Evolutionary conservation across 495 filamentous ascomycete genomes (phyloP), one percentile per base, ranked within the genome.

Genomic region (Tuber melanosporum): DNA sequence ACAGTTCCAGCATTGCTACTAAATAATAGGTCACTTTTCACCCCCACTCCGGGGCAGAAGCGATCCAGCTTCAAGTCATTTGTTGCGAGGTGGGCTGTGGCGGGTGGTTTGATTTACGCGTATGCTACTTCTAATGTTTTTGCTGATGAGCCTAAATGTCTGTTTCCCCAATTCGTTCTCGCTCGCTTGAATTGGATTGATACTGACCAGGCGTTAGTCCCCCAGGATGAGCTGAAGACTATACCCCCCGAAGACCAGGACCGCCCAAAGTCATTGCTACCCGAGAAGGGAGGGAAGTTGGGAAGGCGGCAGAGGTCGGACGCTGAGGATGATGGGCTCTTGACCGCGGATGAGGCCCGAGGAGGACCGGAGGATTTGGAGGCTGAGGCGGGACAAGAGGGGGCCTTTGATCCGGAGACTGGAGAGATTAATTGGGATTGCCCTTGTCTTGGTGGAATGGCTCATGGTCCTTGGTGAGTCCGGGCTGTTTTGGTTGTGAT

Each of bases 361-460:
- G 84, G 86, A 75, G 84, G 84, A 42, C 79, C 88, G 47, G 88
- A 90, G 78, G 91, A 89, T 8, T 86, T 95, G 22, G 91, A 95
- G 85, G 89, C 92, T 71, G 93, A 98, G 85, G 93, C 94, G 36
- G 88, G 85, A 73, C 88, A 93, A 78, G 89, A 98, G 84, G 95
- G 94, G 36, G 95, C 95, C 0, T 99, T 98, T 86, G 95, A 99
- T 85, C 93, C 93, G 19, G 96, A 98, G 88, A 99, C 95, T 14
- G 95, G 95, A 79, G 95, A 98, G 88, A 99, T 99, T 86, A 98
- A 99, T 87, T 99, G 96, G 96, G 95, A 98, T 84, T 99, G 95
- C 85, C 95, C 96, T 32, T 99, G 95, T 83, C 87, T 99, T 41
- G 95, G 95, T 71, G 95, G 95, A 43, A 99, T 99, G 95, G 95